Conservation (phyloP, 2,329 filamentous ascomycete species). For the Microsporum ferrugineum region DNA sequence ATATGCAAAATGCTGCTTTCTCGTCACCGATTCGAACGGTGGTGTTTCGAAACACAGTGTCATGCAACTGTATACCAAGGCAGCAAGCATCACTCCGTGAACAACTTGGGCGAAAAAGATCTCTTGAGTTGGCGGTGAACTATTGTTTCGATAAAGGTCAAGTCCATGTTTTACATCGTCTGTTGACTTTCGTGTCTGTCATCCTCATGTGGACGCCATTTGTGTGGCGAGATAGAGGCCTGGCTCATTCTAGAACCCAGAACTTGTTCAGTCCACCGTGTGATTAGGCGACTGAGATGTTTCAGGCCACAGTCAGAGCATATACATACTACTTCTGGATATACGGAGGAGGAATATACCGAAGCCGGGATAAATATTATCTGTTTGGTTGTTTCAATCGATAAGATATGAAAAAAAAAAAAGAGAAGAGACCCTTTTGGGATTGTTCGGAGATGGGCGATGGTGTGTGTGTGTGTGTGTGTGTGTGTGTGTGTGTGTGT, state of each 20-base stretch:
- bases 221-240: background rate
- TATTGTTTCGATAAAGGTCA: background rate
- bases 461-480: too few relatives aligned
- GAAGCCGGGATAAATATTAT: background rate
- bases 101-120: too few relatives aligned
- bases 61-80: background rate
- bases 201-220: background rate
- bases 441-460: background rate
- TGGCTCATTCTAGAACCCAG: background rate
- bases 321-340: too few relatives aligned
- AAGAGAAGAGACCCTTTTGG: background rate
- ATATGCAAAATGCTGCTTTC: background rate
- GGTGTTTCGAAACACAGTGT: background rate
- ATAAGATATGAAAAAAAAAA: background rate
- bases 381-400: background rate
- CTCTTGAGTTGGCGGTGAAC: background rate
- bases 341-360: background rate
- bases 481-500: too few relatives aligned
- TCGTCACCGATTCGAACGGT: background rate
- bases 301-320: background rate
- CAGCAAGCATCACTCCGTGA: background rate
- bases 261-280: background rate
- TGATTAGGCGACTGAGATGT: background rate
- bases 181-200: background rate
- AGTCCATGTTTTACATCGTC: background rate